Percentiles rank a stretch among this genome's conserved stretches.
Conservation (phyloP, 75 land plant species). For the Sequoia sempervirens region DNA sequence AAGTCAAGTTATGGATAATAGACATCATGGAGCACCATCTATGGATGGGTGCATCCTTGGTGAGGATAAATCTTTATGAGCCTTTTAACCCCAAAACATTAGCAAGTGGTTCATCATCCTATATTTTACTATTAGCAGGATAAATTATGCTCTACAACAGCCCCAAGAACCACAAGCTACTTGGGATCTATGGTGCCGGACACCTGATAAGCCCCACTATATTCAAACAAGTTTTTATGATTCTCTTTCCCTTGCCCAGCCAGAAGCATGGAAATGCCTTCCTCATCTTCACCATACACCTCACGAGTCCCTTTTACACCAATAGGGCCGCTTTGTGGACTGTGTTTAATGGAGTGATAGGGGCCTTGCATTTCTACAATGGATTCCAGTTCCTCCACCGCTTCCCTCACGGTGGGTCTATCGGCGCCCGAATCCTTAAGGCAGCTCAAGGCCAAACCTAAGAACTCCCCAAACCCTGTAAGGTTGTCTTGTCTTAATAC, state of each 20-base stretch:
- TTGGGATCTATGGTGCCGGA: background rate
- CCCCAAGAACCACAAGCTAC: background rate
- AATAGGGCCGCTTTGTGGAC: background rate
- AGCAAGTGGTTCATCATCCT: no score
- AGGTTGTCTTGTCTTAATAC: background rate
- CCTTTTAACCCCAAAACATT: no score
- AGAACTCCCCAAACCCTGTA: slow-evolving; percentile 37
- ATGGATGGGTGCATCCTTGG: no score
- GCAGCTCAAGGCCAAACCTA: slow-evolving; percentile 66
- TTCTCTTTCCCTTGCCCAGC: no score
- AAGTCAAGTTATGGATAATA: no score
- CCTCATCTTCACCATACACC: background rate
- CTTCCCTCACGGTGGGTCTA: slow-evolving; percentile 72
- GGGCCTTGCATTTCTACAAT: slow-evolving; percentile 14
- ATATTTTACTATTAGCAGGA: no score
- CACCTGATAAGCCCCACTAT: background rate
- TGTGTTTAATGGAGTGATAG: background rate
- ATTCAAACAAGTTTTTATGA: no score
- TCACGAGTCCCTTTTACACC: background rate
- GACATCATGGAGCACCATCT: no score
- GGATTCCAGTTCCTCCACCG: slow-evolving; percentile 66
- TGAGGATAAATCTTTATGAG: no score
- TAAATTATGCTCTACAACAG: background rate
- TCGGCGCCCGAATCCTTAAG: slow-evolving; percentile 48
- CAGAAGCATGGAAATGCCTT: background rate